phyloP scores from a whole-genome alignment of 805 yeast genomes.

The Starmerella bombi region DNA sequence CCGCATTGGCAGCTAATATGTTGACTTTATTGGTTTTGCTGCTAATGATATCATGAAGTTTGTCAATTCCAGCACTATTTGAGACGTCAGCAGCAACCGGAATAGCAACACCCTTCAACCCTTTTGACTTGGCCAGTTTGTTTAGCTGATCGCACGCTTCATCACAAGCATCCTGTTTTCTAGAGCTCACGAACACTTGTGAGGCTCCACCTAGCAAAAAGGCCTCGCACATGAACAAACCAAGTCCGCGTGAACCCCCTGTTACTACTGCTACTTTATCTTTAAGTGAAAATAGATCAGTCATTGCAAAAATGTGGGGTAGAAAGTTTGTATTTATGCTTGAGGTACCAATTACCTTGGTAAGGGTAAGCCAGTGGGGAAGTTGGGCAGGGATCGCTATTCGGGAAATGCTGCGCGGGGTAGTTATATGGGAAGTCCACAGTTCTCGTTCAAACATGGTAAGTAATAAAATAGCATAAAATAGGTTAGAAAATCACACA shows the following conservation, averaged over 20 bases:
- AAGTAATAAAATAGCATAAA: too few relatives aligned
- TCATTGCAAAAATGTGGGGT: neutral
- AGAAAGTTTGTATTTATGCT: too few relatives aligned
- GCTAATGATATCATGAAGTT: constrained; percentile 31
- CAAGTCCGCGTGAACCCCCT: constrained; percentile 68
- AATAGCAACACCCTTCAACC: constrained; percentile 27
- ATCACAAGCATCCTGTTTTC: constrained; percentile 49
- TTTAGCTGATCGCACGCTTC: constrained; percentile 36
- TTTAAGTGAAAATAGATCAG: constrained; percentile 31
- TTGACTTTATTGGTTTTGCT: constrained; percentile 36
- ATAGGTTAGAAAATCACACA: too few relatives aligned
- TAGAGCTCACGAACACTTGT: constrained; percentile 48
- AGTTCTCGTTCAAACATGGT: too few relatives aligned
- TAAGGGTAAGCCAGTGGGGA: neutral
- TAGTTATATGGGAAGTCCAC: too few relatives aligned
- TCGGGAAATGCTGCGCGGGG: too few relatives aligned
- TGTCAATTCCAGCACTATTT: constrained; percentile 35
- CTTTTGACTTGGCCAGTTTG: constrained; percentile 19
- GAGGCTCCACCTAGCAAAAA: constrained; percentile 49
- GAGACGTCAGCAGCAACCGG: constrained; percentile 49
- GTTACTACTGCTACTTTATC: constrained; percentile 57
- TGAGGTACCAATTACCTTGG: neutral
- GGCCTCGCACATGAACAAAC: constrained; percentile 53
- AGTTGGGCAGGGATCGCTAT: too few relatives aligned
- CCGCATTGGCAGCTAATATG: constrained; percentile 63